These are phyloP conservation scores for Colletotrichum sp. DNA, from an alignment of 2,329 filamentous ascomycete species.

Conservation along the genomic window DNA sequence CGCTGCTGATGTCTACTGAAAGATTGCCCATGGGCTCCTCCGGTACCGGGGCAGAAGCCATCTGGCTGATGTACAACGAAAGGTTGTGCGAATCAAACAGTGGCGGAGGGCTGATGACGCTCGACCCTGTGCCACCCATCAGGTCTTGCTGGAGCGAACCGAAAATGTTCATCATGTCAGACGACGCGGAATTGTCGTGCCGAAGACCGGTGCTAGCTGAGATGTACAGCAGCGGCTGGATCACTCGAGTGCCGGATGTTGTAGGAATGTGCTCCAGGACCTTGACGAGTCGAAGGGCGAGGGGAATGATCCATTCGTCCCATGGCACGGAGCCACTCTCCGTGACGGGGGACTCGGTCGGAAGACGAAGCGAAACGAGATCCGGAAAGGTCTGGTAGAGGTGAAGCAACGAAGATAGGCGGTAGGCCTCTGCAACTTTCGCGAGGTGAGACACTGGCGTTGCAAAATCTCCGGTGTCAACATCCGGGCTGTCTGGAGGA, in stretches of 20 bases:
- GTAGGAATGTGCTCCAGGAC: constrained; percentile 38
- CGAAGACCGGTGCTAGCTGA: constrained; percentile 39
- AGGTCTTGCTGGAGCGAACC: constrained; percentile 15
- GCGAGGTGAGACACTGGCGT: constrained; percentile 35
- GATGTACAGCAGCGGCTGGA: constrained; percentile 42
- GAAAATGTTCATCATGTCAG: constrained; percentile 8
- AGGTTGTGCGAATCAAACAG: constrained; percentile 1
- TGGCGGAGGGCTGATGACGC: neutral
- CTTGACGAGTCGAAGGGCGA: constrained; percentile 35
- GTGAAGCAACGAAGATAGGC: constrained; percentile 39
- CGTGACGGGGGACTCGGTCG: constrained; percentile 19
- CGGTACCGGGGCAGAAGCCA: constrained; percentile 16
- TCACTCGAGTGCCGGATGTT: constrained; percentile 38
- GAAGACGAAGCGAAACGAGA: constrained; percentile 32
- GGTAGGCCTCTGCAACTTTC: constrained; percentile 41
- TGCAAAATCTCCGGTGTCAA: constrained; percentile 32
- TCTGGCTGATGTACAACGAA: constrained; percentile 15
- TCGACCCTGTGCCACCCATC: neutral
- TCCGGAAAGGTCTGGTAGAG: constrained; percentile 44
- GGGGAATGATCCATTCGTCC: constrained; percentile 41
- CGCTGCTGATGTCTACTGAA: constrained; percentile 40
- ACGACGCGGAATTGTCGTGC: constrained; percentile 16
- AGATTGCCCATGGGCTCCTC: constrained; percentile 21
- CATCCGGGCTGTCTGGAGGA: constrained; percentile 18
- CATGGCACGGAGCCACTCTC: constrained; percentile 29